A percentile compares a stretch with the other conserved stretches of the same genome.
Evolutionary conservation across 495 filamentous ascomycete genomes (phyloP).

Genomic region (Schizothecium vesticola): DNA sequence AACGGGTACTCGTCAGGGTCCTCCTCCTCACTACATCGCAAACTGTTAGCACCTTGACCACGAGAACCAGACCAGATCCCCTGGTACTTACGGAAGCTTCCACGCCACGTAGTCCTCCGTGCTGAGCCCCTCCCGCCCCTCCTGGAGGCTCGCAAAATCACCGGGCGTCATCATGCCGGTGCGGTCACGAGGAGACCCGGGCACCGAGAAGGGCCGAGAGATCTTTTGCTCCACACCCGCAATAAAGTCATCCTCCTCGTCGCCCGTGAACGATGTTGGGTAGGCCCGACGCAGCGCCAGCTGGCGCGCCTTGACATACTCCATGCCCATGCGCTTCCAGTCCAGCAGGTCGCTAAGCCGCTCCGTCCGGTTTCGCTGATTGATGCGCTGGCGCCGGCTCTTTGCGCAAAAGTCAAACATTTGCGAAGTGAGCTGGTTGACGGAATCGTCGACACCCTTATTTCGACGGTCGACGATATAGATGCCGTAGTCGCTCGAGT

Average conservation of each 20-base stretch:
- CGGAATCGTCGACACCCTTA: slow-evolving; percentile 95
- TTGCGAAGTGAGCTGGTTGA: slow-evolving; percentile 85
- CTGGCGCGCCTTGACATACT: slow-evolving; percentile 96
- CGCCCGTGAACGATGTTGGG: slow-evolving; percentile 70
- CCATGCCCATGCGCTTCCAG: slow-evolving; percentile 99
- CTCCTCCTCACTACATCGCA: slow-evolving; percentile 78
- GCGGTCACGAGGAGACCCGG: slow-evolving; percentile 83
- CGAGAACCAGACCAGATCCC: not conserved
- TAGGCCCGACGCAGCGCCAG: slow-evolving; percentile 89
- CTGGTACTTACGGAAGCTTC: slow-evolving; percentile 85
- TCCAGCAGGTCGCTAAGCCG: slow-evolving; percentile 89
- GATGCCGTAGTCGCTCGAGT: slow-evolving; percentile 95
- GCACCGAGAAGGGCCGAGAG: slow-evolving; percentile 85
- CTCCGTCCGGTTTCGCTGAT: slow-evolving; percentile 97
- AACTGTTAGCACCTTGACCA: slow-evolving; percentile 7
- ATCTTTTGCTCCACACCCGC: slow-evolving; percentile 88
- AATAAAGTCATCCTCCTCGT: slow-evolving; percentile 78
- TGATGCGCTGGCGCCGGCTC: slow-evolving; percentile 92
- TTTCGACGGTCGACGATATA: slow-evolving; percentile 94
- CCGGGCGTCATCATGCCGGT: slow-evolving; percentile 98
- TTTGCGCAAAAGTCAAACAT: slow-evolving; percentile 97
- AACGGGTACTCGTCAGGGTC: slow-evolving; percentile 91
- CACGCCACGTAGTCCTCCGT: slow-evolving; percentile 98
- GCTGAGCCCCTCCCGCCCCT: slow-evolving; percentile 84
- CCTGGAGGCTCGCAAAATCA: slow-evolving; percentile 93